Evolutionary conservation across 2,329 filamentous ascomycete genomes (phyloP), one percentile per base, ranked within the genome.

Genomic region (Tympanopsis confertula): DNA sequence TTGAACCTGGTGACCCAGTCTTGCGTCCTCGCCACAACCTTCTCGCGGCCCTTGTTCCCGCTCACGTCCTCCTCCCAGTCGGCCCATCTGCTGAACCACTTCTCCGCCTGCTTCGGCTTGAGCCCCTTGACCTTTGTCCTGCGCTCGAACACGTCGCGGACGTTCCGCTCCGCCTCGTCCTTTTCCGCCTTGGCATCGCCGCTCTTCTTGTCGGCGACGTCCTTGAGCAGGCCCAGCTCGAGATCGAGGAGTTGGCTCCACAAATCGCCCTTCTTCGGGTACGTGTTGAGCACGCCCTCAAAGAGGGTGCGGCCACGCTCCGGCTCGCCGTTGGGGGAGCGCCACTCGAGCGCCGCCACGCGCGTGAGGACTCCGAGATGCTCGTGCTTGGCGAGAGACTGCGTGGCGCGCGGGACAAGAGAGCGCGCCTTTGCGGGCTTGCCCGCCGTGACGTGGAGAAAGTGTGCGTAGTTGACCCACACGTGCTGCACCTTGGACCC

Each of bases 271-370:
- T 86, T 85, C 66, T 93, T 94, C 33, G 87, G 86, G 65, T 82
- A 94, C 4, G 82, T 81, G 22, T 77, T 74, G 5, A 98, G 69
- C 7, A 98, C 69, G 29, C 82, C 83, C 58, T 94, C 89, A 50
- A 96, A 96, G 53, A 96, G 80, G 19, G 91, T 98, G 14, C 91
- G 82, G 10, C 91, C 91, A 41, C 86, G 84, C 62, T 98, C 91
- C 2, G 86, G 68, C 49, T 93, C 85, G 39, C 88, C 88, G 50
- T 82, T 76, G 5, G 76, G 59, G 10, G 84, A 89, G 45, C 79
- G 82, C 71, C 94, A 98, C 59, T 98, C 91, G 18, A 98, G 74
- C 15, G 85, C 82, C 0, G 84, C 91, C 54, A 98, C 95, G 47
- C 89, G 87, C 49, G 82, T 76, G 39, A 89, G 86, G 1, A 94